Evolutionary conservation across 75 land plant genomes (phyloP), one percentile per base, ranked within the genome.

Genomic region (Azolla pinnata): DNA sequence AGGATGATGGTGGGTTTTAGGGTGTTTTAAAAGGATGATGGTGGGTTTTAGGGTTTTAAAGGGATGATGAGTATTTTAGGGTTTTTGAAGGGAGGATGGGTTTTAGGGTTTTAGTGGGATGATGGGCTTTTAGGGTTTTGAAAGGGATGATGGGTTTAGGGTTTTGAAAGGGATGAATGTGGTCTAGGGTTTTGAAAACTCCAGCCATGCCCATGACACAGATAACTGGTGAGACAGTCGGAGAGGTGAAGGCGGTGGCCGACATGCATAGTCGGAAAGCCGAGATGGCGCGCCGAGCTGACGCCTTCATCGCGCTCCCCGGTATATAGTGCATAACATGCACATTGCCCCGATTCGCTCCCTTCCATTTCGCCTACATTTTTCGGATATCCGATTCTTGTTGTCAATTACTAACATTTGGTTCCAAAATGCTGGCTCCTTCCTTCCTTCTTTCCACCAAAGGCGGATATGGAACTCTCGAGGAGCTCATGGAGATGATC

Each of bases 381-480:
- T 12, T 12, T 5, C 40, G 5, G 10, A 35, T 35, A 5, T 35
- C 40, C 12, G 40, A 35, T 12, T 5, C 40, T 12, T 35, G 5
- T 35, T 35, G 40, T 35, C 40, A 35, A 35, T 35, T 5, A 5
- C 40, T 35, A 35, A n/a, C n/a, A n/a, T n/a, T n/a, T n/a, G n/a
- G n/a, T n/a, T n/a, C n/a, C n/a, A n/a, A n/a, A n/a, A n/a, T n/a
- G n/a, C n/a, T n/a, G n/a, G n/a, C n/a, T n/a, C n/a, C n/a, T n/a
- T n/a, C n/a, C n/a, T n/a, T n/a, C n/a, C n/a, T n/a, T n/a, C n/a
- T n/a, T n/a, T n/a, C n/a, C n/a, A n/a, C n/a, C n/a, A n/a, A n/a
- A 87, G 92, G 92, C 44, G 92, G 92, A 23, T 87, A 81, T 65
- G 92, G 92, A 19, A 87, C 92, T 44, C 69, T 87, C 28, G 92